Conservation (phyloP, 73 alveolate species). For the Paraurostyla sp. region DNA sequence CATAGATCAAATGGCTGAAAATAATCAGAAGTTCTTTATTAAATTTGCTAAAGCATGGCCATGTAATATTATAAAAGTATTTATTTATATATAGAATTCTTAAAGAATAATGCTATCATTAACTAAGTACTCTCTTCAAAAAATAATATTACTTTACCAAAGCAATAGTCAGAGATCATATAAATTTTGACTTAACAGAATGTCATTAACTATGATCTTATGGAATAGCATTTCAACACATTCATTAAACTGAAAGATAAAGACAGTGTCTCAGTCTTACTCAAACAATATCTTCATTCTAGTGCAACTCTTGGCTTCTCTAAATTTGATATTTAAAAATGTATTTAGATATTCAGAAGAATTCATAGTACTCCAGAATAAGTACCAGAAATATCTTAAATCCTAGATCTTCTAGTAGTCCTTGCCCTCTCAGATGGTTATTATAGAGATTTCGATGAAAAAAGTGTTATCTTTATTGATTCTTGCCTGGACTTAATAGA, state of each 20-base stretch:
- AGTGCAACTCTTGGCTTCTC: conserved; percentile 11
- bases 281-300: conserved; percentile 2
- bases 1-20: conserved; percentile 7
- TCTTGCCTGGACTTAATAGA: conserved; percentile 4
- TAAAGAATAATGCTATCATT: conserved; percentile 47
- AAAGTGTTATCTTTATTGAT: conserved; percentile 14
- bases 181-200: conserved; percentile 16
- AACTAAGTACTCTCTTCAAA: conserved; percentile 22
- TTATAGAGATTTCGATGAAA: conserved; percentile 50
- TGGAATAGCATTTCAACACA: conserved; percentile 39
- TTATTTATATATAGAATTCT: conserved; percentile 29
- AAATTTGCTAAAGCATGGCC: conserved; percentile 55
- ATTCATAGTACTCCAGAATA: conserved; percentile 33
- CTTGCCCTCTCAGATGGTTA: conserved; percentile 10
- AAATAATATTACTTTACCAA: not conserved
- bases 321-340: conserved; percentile 9
- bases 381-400: not conserved
- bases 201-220: conserved; percentile 1
- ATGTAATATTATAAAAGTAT: not conserved
- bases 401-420: not conserved
- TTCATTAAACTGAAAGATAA: conserved; percentile 57
- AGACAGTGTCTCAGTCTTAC: conserved; percentile 29
- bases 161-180: conserved; percentile 23
- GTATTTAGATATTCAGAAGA: conserved; percentile 40
- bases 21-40: conserved; percentile 9